phyloP scores from a whole-genome alignment of 2,329 filamentous ascomycete genomes.

The Apiospora hydei region DNA sequence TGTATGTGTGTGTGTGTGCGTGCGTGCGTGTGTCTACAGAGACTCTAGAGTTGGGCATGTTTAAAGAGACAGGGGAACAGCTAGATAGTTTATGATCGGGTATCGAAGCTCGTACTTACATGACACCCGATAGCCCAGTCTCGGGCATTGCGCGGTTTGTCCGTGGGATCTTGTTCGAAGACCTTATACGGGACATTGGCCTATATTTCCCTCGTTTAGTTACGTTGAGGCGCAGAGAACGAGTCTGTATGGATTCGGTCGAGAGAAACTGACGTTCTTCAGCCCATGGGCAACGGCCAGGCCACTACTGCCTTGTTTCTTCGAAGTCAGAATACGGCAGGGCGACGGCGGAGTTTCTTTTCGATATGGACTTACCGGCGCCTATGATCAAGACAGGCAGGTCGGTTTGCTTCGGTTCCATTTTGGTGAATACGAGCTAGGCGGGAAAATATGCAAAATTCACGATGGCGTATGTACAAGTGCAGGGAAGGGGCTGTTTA shows the following conservation, averaged over 20 bases:
- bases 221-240: not conserved
- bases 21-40: not conserved
- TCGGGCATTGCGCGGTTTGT: conserved; percentile 31
- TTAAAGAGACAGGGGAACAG: not conserved
- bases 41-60: not conserved
- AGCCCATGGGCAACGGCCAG: conserved; percentile 37
- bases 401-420: not conserved
- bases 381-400: conserved; percentile 39
- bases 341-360: not conserved
- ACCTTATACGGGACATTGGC: conserved; percentile 35
- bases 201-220: conserved; percentile 25
- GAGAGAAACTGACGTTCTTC: conserved; percentile 29
- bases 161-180: conserved; percentile 33
- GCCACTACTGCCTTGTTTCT: conserved; percentile 33
- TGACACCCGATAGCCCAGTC: conserved; percentile 38
- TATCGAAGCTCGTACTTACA: conserved; percentile 21
- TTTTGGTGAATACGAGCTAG: not conserved
- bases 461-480: not conserved
- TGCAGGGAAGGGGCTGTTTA: not conserved
- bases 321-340: not conserved
- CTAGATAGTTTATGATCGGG: not conserved
- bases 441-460: not conserved
- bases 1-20: not conserved
- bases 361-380: conserved; percentile 31
- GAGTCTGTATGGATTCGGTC: not conserved